Percentiles rank a stretch among this genome's conserved stretches.
These are phyloP conservation scores for Phaffomyces thermotolerans DNA, from an alignment of 805 yeast genomes.

Conservation along the genomic window DNA sequence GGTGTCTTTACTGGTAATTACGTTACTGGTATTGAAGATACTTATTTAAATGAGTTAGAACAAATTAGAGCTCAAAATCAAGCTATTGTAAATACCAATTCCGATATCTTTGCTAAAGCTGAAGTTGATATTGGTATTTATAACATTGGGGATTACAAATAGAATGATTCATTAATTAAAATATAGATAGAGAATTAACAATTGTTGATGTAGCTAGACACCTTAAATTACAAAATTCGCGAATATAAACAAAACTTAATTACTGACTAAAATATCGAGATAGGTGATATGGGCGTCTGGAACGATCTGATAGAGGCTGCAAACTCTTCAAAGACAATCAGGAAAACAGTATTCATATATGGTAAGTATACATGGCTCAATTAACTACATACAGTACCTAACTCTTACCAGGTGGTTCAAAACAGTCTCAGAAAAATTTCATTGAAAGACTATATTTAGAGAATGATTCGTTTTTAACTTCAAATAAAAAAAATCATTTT, in stretches of 20 bases:
- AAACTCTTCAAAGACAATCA: background rate
- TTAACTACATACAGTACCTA: background rate
- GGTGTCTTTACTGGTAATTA: constrained; percentile 96
- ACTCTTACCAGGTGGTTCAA: constrained; percentile 12
- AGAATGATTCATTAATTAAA: background rate
- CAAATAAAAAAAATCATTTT: constrained; percentile 2
- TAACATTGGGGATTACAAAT: constrained; percentile 47
- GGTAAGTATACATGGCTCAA: constrained; percentile 4
- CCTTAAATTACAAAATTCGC: too few species aligned
- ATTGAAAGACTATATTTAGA: constrained; percentile 9
- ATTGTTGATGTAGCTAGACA: too few species aligned
- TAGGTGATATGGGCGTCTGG: constrained; percentile 3
- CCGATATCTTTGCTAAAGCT: constrained; percentile 62
- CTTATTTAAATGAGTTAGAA: constrained; percentile 76
- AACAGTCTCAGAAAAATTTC: constrained; percentile 9
- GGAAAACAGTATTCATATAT: constrained; percentile 4
- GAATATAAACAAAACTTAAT: background rate
- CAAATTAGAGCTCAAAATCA: constrained; percentile 74
- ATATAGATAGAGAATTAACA: too few species aligned
- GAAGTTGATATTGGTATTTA: constrained; percentile 63
- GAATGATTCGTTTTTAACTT: background rate
- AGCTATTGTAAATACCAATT: constrained; percentile 41
- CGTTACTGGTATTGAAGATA: constrained; percentile 88
- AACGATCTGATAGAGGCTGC: constrained; percentile 9
- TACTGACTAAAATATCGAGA: too few species aligned